Base-by-base conservation (phyloP, 2,329 filamentous ascomycete species). In the Achaetomium macrosporum region DNA sequence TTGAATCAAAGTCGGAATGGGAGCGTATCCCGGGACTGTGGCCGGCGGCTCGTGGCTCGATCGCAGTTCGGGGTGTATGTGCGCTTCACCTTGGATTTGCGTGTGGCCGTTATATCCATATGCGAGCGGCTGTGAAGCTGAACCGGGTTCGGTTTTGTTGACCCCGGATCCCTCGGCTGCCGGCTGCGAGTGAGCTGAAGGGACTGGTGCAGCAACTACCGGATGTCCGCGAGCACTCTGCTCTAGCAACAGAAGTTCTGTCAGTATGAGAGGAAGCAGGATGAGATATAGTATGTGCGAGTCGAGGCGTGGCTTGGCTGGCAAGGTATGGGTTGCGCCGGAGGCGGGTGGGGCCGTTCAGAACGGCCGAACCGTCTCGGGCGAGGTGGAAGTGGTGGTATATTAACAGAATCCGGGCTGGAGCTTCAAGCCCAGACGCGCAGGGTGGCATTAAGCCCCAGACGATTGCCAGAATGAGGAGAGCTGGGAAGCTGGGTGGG, bases 1-100 rank as follows among this genome's bases (percentile, higher is more conserved):
- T 47, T 65, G 57, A 59, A 69, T 69, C 68, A 70, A 69, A 47
- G 59, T 67, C 37, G 65, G 59, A 29, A 61, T 55, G 30, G 66
- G 59, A 19, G 61, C 59, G 56, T 61, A 64, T 47, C 51, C 55
- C 31, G 58, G 20, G 29, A 33, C 51, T 30, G 57, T 16, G 3
- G 55, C 33, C 17, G 47, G 51, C 8, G 58, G 20, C 15, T 64
- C 61, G 57, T 62, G 59, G 29, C 47, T 44, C 10, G 59, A 60
- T 61, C 75, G 71, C 42, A 78, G 67, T 50, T 77, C 73, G 17
- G 75, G 75, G 54, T 78, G 74, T 46, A 78, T 76, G 56, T 73
- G 72, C 55, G 72, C 63, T 59, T 77, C 74, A 58, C 65, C 65
- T 56, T 73, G 71, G 19, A 54, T 39, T 35, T 57, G 53, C 53